Evolutionary conservation across 306 rosid species (phyloP).

Genomic region (Trifolium fragiferum): DNA sequence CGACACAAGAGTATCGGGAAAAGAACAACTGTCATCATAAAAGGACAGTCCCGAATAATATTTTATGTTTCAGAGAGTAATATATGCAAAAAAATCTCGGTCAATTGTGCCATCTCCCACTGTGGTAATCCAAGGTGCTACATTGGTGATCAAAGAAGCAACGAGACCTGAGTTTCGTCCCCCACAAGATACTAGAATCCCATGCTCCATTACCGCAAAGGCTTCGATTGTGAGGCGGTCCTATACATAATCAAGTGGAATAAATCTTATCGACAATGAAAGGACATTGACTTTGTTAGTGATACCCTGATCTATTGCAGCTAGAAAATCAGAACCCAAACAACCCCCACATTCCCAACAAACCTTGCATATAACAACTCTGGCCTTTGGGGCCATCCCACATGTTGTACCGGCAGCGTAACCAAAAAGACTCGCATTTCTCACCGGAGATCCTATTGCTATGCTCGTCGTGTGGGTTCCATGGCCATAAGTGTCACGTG

Average conservation of each 20-base stretch:
- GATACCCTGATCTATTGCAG: conserved; percentile 73
- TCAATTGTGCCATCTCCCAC: background rate
- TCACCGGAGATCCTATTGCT: conserved; percentile 65
- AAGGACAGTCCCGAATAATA: conserved; percentile 71
- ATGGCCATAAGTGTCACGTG: conserved; percentile 80
- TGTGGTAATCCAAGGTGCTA: background rate
- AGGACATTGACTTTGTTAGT: conserved; percentile 66
- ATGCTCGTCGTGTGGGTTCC: conserved; percentile 83
- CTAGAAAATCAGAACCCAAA: conserved; percentile 58
- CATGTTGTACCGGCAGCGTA: conserved; percentile 72
- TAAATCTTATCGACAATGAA: conserved; percentile 75
- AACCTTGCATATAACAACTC: conserved; percentile 73
- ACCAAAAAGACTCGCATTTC: conserved; percentile 58
- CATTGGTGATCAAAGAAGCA: conserved; percentile 45
- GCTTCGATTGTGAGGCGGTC: conserved; percentile 70
- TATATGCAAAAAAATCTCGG: conserved; percentile 55
- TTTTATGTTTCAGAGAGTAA: conserved; percentile 65
- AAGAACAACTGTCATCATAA: conserved; percentile 33
- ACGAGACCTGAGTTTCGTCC: conserved; percentile 77
- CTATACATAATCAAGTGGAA: conserved; percentile 45
- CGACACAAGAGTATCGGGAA: too few relatives aligned
- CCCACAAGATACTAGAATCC: conserved; percentile 47
- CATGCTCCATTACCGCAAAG: conserved; percentile 65
- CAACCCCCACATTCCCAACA: conserved; percentile 65
- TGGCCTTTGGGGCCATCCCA: conserved; percentile 75